A percentile compares a stretch with the other conserved stretches of the same genome.
Conservation (phyloP, 2,329 filamentous ascomycete genomes). For the Aspergillus pseudonomiae region DNA sequence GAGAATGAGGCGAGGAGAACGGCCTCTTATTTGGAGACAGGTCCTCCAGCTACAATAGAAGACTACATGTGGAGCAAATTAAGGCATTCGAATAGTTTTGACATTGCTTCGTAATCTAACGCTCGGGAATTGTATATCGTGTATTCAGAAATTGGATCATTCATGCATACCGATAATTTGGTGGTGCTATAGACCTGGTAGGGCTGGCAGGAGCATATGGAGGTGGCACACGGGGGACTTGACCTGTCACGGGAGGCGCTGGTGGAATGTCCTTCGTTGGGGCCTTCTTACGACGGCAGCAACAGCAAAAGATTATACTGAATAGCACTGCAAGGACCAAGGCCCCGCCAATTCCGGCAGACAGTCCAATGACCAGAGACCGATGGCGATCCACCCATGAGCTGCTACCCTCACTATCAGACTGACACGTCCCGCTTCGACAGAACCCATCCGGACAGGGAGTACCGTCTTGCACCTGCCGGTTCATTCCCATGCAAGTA, state of each 20-base stretch:
- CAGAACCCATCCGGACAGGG: conserved; percentile 12
- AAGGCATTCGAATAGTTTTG: background rate
- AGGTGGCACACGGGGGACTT: background rate
- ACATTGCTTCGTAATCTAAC: background rate
- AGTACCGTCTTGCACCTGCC: conserved; percentile 12
- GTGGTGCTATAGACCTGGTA: background rate
- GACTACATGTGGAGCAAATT: background rate
- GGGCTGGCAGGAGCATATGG: background rate
- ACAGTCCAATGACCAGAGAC: conserved; percentile 17
- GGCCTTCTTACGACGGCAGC: conserved; percentile 3
- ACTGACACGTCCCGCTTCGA: conserved; percentile 2
- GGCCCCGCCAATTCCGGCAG: conserved; percentile 18
- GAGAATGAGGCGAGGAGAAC: conserved; percentile 30
- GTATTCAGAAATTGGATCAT: background rate
- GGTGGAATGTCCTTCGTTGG: background rate
- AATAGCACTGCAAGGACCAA: conserved; percentile 13
- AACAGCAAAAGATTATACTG: conserved; percentile 14
- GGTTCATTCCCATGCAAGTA: conserved; percentile 2
- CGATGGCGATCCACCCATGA: conserved; percentile 20
- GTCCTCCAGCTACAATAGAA: background rate
- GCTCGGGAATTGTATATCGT: fast-evolving
- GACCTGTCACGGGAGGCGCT: background rate
- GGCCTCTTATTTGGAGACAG: conserved; percentile 19
- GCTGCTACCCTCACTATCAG: background rate
- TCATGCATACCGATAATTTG: background rate